phyloP scores from a whole-genome alignment of 2,329 filamentous ascomycete genomes.

The Botryotinia narcissicola region DNA sequence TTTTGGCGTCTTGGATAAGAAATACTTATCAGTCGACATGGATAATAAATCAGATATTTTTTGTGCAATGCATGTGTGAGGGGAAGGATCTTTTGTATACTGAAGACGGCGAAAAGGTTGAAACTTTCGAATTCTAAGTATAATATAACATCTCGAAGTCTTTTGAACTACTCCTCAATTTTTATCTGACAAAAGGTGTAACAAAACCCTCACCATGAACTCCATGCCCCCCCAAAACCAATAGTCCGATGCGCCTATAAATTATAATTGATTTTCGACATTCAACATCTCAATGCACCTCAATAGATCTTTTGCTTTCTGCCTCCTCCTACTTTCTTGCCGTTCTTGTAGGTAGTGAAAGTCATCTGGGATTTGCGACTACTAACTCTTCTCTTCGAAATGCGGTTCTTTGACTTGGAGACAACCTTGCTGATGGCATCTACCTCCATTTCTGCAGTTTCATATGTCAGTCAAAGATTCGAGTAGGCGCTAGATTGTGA shows the following conservation, averaged over 20 bases:
- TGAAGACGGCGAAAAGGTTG: neutral
- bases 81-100: neutral
- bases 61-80: constrained; percentile 5
- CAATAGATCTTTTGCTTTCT: constrained; percentile 28
- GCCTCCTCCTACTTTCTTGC: constrained; percentile 42
- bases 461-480: constrained; percentile 15
- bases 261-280: neutral
- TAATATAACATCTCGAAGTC: neutral
- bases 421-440: constrained; percentile 46
- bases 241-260: constrained; percentile 8
- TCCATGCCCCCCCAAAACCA: constrained; percentile 18
- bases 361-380: constrained; percentile 55
- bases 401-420: constrained; percentile 47
- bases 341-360: constrained; percentile 57
- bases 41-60: neutral
- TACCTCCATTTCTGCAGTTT: constrained; percentile 54
- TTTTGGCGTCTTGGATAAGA: constrained; percentile 23
- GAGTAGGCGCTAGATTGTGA: neutral
- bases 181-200: neutral
- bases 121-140: constrained; percentile 4
- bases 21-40: constrained; percentile 21
- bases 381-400: constrained; percentile 53
- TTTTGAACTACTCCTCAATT: neutral
- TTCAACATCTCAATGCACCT: neutral
- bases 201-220: constrained; percentile 14